These are phyloP conservation scores for Tetrahymena thermophila DNA, from an alignment of 73 alveolate species.

Conservation along the genomic window DNA sequence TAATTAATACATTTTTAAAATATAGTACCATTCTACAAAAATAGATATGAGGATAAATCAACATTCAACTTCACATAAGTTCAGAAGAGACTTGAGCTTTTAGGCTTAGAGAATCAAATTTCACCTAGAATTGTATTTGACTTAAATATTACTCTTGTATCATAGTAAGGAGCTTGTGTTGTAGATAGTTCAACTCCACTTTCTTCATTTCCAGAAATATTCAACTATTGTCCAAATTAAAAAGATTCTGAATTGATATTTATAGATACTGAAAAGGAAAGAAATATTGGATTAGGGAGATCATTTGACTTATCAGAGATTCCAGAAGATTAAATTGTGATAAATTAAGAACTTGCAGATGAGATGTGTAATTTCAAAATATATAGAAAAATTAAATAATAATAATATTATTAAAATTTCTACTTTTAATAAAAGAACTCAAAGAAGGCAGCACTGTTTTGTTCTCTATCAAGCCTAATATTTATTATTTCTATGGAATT, in stretches of 20 bases:
- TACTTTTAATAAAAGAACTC: background rate
- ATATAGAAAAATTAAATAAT: background rate
- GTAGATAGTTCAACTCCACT: background rate
- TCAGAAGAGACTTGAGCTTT: background rate
- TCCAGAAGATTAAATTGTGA: background rate
- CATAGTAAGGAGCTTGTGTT: background rate
- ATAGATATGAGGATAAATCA: background rate
- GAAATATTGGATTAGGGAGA: constrained; percentile 45
- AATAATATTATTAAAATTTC: background rate
- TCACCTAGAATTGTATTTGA: background rate
- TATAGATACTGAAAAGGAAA: constrained; percentile 45
- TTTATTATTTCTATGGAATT: background rate
- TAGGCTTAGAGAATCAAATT: background rate
- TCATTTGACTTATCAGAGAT: background rate
- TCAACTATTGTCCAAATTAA: background rate
- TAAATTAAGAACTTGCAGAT: background rate
- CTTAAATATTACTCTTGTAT: background rate
- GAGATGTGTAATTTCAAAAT: background rate
- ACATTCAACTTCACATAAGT: constrained; percentile 8
- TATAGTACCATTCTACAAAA: background rate
- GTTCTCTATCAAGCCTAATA: background rate
- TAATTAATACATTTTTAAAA: background rate
- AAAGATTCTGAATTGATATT: background rate
- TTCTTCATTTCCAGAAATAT: background rate
- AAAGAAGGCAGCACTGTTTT: background rate